Conservation (phyloP, 2,329 filamentous ascomycete species). For the Pochonia chlamydosporia region DNA sequence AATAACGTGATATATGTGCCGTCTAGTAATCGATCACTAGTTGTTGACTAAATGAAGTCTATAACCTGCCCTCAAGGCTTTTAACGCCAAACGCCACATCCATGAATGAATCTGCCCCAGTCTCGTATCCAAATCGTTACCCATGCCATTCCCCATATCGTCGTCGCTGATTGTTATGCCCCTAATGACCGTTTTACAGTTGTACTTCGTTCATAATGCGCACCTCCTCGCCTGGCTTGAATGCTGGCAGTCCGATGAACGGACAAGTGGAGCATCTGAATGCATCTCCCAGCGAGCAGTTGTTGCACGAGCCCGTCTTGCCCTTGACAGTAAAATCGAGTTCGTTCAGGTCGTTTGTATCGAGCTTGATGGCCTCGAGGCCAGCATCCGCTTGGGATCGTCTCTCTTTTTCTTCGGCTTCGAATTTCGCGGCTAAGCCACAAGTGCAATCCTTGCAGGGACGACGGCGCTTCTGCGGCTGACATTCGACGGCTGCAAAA, state of each 20-base stretch:
- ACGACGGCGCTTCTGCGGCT: conserved; percentile 83
- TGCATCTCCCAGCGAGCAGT: conserved; percentile 89
- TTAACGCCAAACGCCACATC: conserved; percentile 7
- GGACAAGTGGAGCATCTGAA: conserved; percentile 70
- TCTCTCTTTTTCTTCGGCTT: conserved; percentile 75
- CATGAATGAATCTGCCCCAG: conserved; percentile 3
- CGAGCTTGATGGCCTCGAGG: conserved; percentile 66
- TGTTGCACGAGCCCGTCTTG: conserved; percentile 91
- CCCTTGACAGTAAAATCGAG: conserved; percentile 97
- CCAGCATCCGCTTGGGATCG: conserved; percentile 59
- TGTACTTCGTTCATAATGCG: conserved; percentile 81
- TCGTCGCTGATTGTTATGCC: background rate
- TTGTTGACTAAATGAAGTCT: background rate
- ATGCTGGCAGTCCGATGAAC: conserved; percentile 87
- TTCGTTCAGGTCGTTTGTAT: conserved; percentile 71
- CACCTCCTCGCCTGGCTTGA: conserved; percentile 96
- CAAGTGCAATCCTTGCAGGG: conserved; percentile 99
- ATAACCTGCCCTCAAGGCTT: background rate
- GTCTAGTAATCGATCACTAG: background rate
- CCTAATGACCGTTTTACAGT: conserved; percentile 46
- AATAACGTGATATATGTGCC: too few relatives aligned
- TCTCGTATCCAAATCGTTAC: background rate
- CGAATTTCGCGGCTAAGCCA: conserved; percentile 78
- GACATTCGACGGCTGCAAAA: conserved; percentile 68
- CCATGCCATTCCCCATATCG: background rate